Conservation (phyloP, 202 grass and related monocot genomes). For the Elaeis oleifera region DNA sequence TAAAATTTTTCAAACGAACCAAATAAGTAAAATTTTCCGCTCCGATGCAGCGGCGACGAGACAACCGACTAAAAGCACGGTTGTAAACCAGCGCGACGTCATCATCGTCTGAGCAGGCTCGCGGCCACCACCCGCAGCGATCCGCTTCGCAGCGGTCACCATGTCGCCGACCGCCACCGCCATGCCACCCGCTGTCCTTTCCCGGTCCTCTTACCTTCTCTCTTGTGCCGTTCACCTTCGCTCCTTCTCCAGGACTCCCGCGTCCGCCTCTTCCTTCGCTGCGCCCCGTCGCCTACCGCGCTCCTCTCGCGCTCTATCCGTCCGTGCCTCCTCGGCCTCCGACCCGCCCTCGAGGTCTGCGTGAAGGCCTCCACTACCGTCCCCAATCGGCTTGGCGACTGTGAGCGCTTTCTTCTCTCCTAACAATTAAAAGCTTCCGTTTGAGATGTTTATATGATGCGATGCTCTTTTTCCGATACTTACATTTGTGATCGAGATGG, state of each 20-base stretch:
- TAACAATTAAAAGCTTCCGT: background rate
- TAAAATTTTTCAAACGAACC: too few relatives aligned
- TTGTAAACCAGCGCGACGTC: too few relatives aligned
- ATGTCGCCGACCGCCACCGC: background rate
- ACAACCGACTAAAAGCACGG: too few relatives aligned
- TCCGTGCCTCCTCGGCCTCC: slow-evolving; percentile 21
- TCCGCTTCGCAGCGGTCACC: too few relatives aligned
- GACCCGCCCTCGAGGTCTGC: slow-evolving; percentile 60
- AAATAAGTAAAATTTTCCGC: too few relatives aligned
- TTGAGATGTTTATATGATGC: background rate
- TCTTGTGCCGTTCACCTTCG: slow-evolving; percentile 25
- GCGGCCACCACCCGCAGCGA: too few relatives aligned
- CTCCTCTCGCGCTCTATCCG: slow-evolving; percentile 16
- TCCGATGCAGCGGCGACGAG: too few relatives aligned
- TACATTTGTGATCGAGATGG: too few relatives aligned
- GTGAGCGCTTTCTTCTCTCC: slow-evolving; percentile 32
- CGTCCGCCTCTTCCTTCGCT: background rate
- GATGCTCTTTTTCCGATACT: too few relatives aligned
- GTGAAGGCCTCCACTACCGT: slow-evolving; percentile 59
- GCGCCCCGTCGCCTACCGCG: background rate
- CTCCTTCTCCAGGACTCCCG: background rate
- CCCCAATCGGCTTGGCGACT: slow-evolving; percentile 64
- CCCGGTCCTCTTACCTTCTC: slow-evolving; percentile 35
- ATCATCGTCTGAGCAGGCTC: too few relatives aligned
- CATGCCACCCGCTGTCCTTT: slow-evolving; percentile 10